Evolutionary conservation across 2,329 filamentous ascomycete species (phyloP).

Genomic region (Penicillium sp.): DNA sequence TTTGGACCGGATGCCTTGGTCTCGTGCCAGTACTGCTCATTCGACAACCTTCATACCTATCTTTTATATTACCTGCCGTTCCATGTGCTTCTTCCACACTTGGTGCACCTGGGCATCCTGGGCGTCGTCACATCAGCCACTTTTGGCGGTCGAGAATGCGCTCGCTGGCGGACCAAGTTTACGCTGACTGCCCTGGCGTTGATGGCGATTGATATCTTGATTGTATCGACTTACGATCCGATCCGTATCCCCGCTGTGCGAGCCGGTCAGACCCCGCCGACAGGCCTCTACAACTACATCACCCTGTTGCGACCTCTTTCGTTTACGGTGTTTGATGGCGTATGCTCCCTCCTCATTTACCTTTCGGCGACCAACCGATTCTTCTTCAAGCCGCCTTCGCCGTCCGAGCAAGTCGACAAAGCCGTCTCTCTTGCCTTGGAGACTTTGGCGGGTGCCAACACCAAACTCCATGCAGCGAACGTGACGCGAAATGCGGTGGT

Average conservation of each 20-base stretch:
- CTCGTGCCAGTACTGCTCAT: conserved; percentile 73
- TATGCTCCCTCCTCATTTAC: conserved; percentile 63
- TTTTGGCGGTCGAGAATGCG: conserved; percentile 58
- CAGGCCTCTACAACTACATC: conserved; percentile 38
- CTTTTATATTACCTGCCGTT: conserved; percentile 71
- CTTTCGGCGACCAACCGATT: conserved; percentile 73
- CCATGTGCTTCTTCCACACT: conserved; percentile 66
- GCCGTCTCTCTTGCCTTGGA: conserved; percentile 44
- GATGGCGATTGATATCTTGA: conserved; percentile 60
- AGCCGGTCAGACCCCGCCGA: conserved; percentile 55
- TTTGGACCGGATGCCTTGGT: conserved; percentile 70
- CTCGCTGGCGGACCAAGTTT: conserved; percentile 65
- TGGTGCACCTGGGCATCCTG: conserved; percentile 67
- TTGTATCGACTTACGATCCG: conserved; percentile 59
- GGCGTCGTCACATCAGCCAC: conserved; percentile 66
- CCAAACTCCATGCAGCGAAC: conserved; percentile 65
- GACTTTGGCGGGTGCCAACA: conserved; percentile 54
- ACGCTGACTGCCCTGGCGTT: conserved; percentile 57
- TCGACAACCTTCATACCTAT: conserved; percentile 65
- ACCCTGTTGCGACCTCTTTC: conserved; percentile 57
- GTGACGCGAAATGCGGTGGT: conserved; percentile 75
- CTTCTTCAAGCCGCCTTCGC: conserved; percentile 57
- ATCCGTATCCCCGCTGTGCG: conserved; percentile 53
- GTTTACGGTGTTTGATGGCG: conserved; percentile 60
- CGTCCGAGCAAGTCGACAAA: conserved; percentile 62